These are phyloP conservation scores for Trypethelium eluteriae DNA, from an alignment of 495 filamentous ascomycete genomes.

Conservation along the genomic window DNA sequence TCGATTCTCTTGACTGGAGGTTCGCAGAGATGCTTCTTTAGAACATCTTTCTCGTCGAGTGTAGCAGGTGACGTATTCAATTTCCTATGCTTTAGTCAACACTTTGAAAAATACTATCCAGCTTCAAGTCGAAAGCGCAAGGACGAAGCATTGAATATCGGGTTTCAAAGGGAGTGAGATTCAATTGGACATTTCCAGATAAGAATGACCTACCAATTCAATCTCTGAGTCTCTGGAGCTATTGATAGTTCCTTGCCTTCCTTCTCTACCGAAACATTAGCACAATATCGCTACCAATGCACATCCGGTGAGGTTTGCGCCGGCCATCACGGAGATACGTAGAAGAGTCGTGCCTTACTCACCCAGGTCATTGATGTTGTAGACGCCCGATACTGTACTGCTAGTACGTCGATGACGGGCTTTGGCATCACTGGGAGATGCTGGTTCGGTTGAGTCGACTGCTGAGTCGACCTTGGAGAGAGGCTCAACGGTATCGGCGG, in stretches of 20 bases:
- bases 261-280: conserved; percentile 51
- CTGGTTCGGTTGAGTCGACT: conserved; percentile 61
- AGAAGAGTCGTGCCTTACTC: conserved; percentile 28
- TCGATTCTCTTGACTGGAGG: conserved; percentile 90
- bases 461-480: conserved; percentile 82
- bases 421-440: conserved; percentile 57
- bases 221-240: conserved; percentile 79
- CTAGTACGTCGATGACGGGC: conserved; percentile 56
- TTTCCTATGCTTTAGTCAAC: conserved; percentile 53
- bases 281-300: neutral
- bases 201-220: conserved; percentile 66
- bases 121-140: no score
- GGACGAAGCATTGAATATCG: no score
- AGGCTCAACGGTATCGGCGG: conserved; percentile 17
- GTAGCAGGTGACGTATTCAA: conserved; percentile 74
- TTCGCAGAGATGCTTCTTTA: conserved; percentile 69
- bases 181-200: neutral
- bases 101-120: conserved; percentile 1
- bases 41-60: conserved; percentile 70
- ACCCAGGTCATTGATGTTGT: conserved; percentile 83
- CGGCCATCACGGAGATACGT: no score
- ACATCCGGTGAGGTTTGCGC: neutral
- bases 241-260: conserved; percentile 66
- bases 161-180: neutral
- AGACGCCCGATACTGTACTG: conserved; percentile 59